Base-by-base conservation (phyloP, 306 rosid species). In the Vicia villosa region DNA sequence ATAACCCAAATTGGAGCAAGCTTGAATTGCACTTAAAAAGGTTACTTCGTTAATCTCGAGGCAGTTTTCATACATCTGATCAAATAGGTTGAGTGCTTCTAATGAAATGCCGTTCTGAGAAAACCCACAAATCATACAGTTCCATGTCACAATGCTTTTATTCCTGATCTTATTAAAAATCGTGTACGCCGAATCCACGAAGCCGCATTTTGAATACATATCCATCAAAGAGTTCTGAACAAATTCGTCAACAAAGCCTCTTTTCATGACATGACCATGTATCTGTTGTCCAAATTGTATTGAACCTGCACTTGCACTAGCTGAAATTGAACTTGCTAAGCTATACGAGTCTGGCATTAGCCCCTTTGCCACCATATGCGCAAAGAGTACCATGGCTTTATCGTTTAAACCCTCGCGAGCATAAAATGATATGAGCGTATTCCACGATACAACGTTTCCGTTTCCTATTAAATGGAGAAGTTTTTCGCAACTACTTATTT, bases 191-290 rank as follows among this genome's bases (percentile, higher is more conserved):
- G 58, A 76, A 79, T 83, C 83, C 34, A 85, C 78, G 74, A 78
- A 82, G 67, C 94, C 94, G 55, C 90, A 90, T 84, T 93, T 93
- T 15, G 89, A 86, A 80, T 93, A 90, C 98, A 93, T 86, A 62
- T 90, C 94, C 19, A 93, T 86, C 20, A 93, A 81, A 12, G 98
- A 86, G 76, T 86, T 90, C 74, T 66, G 80, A 76, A 93, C 98
- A 78, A 82, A 90, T 78, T 88, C 94, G 24, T 83, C 82, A 46
- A 70, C 36, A 51, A 82, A 83, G 7, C 96, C 83, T 78, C 88
- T 85, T 83, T 88, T 93, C 52, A 66, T 79, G 61, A 78, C 82
- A 74, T 90, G 91, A 45, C 91, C 21, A 52, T 93, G 96, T 52
- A 90, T 83, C 85, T 88, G 96, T 76, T 66, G 80, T 62, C 98